Evolutionary conservation across 306 rosid species (phyloP), one percentile per base, ranked within the genome.

Genomic region (Chamaecrista fasciculata): DNA sequence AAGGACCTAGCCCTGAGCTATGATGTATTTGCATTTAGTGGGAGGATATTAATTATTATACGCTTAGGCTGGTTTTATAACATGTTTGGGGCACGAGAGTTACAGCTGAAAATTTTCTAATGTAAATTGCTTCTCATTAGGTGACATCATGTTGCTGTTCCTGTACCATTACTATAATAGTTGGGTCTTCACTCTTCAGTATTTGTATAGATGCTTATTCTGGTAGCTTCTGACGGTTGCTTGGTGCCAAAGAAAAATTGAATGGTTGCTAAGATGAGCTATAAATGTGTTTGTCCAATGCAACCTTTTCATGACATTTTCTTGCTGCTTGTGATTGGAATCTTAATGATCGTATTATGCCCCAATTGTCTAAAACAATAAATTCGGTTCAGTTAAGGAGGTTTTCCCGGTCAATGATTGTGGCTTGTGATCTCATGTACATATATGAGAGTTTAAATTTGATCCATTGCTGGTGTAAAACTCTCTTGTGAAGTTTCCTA

Each of bases 201-300:
- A 62, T 67, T 48, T 80, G 79, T 74, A 66, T 60, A 78, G 83
- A 63, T 55, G 69, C 62, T 50, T 43, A 69, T 39, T 66, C 33
- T 62, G 76, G 75, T 70, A 55, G 73, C 67, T 75, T 47, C 40
- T 51, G 36, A 55, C 50, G 42, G 66, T 66, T 67, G 67, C 51
- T 49, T 33, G 57, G 77, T 46, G 60, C 47, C 55, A 20, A 42
- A 69, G 53, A 50, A 73, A 43, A 29, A 20, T 64, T 24, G 19
- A 34, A 12, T 19, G 55, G 68, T 65, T 73, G 77, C 74, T 53
- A 60, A 66, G 71, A 77, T 73, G 51, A 69, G 62, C 11, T 64
- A 11, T 28, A 23, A 8, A 46, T 15, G 33, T 48, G 59, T 62
- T 70, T 42, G 63, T 58, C 67, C 43, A 43, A 40, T 71, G 57